Evolutionary conservation across 768 basidiomycete species (phyloP).

Genomic region (Agrocybe chaxingu): DNA sequence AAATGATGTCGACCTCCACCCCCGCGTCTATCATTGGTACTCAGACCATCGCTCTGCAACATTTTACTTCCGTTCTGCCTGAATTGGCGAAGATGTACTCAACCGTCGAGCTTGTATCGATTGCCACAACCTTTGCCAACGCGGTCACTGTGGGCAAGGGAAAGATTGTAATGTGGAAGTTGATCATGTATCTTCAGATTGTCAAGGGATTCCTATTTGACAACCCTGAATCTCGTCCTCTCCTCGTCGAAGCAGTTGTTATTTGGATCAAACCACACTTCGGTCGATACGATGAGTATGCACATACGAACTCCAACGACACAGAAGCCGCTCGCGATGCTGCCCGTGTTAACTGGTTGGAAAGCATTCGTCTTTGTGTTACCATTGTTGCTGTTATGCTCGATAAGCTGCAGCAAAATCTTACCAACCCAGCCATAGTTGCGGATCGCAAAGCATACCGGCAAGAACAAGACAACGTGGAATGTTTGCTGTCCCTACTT

Average conservation of each 20-base stretch:
- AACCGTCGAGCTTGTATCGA: conserved; percentile 80
- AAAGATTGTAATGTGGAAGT: conserved; percentile 88
- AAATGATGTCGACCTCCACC: conserved; percentile 79
- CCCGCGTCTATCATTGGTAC: conserved; percentile 93
- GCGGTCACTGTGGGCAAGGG: conserved; percentile 75
- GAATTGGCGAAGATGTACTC: conserved; percentile 80
- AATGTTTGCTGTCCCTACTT: conserved; percentile 76
- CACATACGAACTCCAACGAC: conserved; percentile 60
- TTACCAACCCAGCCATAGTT: conserved; percentile 64
- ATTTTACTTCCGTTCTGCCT: conserved; percentile 90
- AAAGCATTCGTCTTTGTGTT: conserved; percentile 85
- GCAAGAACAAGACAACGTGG: conserved; percentile 91
- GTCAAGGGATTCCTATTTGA: conserved; percentile 89
- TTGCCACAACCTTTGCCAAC: conserved; percentile 85
- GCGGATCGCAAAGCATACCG: conserved; percentile 58
- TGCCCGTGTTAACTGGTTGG: conserved; percentile 84
- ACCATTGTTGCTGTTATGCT: conserved; percentile 88
- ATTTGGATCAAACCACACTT: conserved; percentile 96
- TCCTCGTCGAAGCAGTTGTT: conserved; percentile 83
- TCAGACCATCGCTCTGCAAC: conserved; percentile 90
- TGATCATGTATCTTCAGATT: conserved; percentile 91
- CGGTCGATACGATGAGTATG: conserved; percentile 85
- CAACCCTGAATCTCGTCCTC: conserved; percentile 68
- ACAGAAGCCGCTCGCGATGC: conserved; percentile 64
- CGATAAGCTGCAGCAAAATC: conserved; percentile 80